phyloP scores from a whole-genome alignment of 768 basidiomycete species.

The Clavulina sp. region DNA sequence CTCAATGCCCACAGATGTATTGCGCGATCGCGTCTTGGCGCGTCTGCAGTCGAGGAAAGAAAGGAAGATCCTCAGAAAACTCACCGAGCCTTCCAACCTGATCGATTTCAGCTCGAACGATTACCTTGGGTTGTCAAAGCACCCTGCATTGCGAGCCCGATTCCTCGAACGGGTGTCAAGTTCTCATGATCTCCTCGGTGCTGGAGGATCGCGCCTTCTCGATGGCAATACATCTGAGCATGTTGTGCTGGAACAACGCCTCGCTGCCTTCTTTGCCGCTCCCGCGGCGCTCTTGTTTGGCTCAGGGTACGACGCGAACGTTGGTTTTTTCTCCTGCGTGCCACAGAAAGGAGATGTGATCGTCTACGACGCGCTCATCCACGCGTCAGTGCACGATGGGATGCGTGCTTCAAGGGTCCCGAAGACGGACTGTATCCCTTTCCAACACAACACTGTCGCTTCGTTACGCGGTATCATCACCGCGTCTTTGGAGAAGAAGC shows the following conservation, averaged over 20 bases:
- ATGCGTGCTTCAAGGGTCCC: conserved; percentile 44
- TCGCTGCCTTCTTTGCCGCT: conserved; percentile 43
- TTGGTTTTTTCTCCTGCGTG: conserved; percentile 63
- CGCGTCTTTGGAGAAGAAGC: conserved; percentile 23
- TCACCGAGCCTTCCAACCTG: conserved; percentile 37
- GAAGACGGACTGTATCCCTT: conserved; percentile 24
- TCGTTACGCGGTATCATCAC: conserved; percentile 31
- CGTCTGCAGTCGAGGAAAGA: conserved; percentile 40
- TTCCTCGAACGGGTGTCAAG: conserved; percentile 38
- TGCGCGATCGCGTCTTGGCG: background rate
- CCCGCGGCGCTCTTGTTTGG: conserved; percentile 69
- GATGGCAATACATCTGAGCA: conserved; percentile 54
- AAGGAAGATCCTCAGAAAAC: conserved; percentile 49
- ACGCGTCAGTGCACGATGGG: conserved; percentile 84
- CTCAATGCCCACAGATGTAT: background rate
- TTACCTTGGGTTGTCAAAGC: conserved; percentile 68
- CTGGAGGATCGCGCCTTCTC: conserved; percentile 74
- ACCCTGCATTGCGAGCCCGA: conserved; percentile 32
- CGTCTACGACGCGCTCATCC: conserved; percentile 73
- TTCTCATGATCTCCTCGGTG: conserved; percentile 48
- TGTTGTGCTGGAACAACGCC: conserved; percentile 48
- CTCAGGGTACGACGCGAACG: conserved; percentile 87
- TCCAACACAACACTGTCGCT: conserved; percentile 54
- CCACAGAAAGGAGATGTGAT: conserved; percentile 65
- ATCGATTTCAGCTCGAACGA: conserved; percentile 82